phyloP scores from a whole-genome alignment of 2,329 filamentous ascomycete species.

The Parastagonospora avenae region DNA sequence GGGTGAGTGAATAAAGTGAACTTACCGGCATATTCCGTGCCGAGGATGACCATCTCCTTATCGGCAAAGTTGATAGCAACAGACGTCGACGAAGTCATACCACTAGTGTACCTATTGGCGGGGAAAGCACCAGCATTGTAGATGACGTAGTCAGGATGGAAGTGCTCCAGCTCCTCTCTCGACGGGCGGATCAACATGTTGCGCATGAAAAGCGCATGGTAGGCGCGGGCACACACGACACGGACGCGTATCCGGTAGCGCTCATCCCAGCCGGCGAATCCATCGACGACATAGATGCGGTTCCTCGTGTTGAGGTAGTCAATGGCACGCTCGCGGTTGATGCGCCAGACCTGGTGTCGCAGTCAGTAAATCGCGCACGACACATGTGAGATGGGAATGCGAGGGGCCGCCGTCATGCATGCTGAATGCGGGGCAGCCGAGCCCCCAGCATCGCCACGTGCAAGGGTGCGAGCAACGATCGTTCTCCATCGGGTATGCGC shows the following conservation, averaged over 20 bases:
- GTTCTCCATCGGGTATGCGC: slow-evolving; percentile 37
- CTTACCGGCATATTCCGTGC: slow-evolving; percentile 91
- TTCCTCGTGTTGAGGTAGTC: slow-evolving; percentile 99
- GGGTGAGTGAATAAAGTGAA: background rate
- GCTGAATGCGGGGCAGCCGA: slow-evolving; percentile 42
- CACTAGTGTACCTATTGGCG: slow-evolving; percentile 95
- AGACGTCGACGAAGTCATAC: slow-evolving; percentile 98
- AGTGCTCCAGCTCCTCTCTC: slow-evolving; percentile 90
- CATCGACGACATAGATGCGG: slow-evolving; percentile 98
- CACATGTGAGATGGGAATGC: slow-evolving; percentile 18
- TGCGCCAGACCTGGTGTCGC: slow-evolving; percentile 84
- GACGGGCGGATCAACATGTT: slow-evolving; percentile 99
- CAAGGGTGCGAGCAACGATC: slow-evolving; percentile 30
- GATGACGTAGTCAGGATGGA: slow-evolving; percentile 99
- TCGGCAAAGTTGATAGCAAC: slow-evolving; percentile 99
- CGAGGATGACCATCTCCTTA: slow-evolving; percentile 99
- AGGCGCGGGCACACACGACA: slow-evolving; percentile 97
- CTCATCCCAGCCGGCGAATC: slow-evolving; percentile 97
- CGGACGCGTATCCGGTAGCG: slow-evolving; percentile 97
- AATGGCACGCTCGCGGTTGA: slow-evolving; percentile 97
- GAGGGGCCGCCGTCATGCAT: slow-evolving; percentile 24
- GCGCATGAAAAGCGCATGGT: slow-evolving; percentile 99
- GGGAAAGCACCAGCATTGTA: slow-evolving; percentile 99
- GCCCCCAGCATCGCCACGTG: slow-evolving; percentile 34
- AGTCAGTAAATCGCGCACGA: slow-evolving; percentile 12